phyloP scores from a whole-genome alignment of 331 rosid genomes.

The Acacia pycnantha region DNA sequence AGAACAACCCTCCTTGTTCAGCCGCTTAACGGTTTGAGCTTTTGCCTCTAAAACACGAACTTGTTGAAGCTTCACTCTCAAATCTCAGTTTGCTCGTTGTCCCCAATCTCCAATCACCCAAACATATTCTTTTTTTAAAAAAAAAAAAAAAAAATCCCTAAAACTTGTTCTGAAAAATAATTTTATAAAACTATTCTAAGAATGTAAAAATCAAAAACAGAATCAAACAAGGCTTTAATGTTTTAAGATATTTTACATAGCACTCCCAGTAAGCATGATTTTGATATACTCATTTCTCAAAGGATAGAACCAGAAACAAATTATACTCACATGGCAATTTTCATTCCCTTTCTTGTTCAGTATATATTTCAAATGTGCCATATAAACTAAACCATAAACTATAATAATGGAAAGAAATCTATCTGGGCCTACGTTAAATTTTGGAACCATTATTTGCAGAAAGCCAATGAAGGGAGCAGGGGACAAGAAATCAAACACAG shows the following conservation, averaged over 20 bases:
- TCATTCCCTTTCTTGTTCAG: conserved; percentile 30
- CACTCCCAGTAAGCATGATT: neutral
- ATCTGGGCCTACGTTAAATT: conserved; percentile 8
- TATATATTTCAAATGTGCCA: conserved; percentile 22
- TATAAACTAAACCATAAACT: conserved; percentile 8
- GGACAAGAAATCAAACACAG: conserved; percentile 23
- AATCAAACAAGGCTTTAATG: too few species aligned
- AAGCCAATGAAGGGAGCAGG: conserved; percentile 30
- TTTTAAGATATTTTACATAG: neutral
- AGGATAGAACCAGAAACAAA: conserved; percentile 18
- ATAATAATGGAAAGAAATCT: conserved; percentile 29
- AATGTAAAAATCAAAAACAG: too few species aligned
- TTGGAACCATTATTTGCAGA: conserved; percentile 36
- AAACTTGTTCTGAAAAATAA: too few species aligned
- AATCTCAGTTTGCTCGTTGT: too few species aligned
- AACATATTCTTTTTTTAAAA: too few species aligned
- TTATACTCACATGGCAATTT: conserved; percentile 13
- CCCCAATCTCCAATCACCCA: too few species aligned
- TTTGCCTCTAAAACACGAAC: too few species aligned
- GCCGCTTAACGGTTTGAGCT: too few species aligned
- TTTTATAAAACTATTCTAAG: too few species aligned
- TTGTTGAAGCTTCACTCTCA: too few species aligned
- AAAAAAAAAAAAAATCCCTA: too few species aligned
- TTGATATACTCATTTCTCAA: neutral
- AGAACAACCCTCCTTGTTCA: too few species aligned